These are phyloP conservation scores for Hygrophoropsis aurantiaca DNA, from an alignment of 768 basidiomycete genomes.

Conservation along the genomic window DNA sequence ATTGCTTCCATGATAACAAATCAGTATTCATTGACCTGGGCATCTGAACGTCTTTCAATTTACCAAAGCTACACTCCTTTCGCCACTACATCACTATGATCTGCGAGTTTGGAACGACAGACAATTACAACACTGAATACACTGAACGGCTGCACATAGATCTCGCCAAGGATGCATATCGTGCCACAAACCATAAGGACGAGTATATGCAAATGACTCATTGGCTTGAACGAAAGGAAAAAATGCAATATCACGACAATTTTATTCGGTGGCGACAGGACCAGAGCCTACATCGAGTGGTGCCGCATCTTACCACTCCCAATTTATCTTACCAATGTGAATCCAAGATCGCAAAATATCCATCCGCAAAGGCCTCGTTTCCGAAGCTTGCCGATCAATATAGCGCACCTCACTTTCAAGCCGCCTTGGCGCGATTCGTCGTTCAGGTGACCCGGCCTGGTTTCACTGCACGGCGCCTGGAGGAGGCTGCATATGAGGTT, in stretches of 20 bases:
- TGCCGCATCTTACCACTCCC: background rate
- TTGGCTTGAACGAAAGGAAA: slow-evolving; percentile 36
- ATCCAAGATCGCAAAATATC: slow-evolving; percentile 24
- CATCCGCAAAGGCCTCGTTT: slow-evolving; percentile 17
- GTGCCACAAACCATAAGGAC: slow-evolving; percentile 36
- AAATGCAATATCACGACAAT: slow-evolving; percentile 21
- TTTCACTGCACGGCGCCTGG: slow-evolving; percentile 12
- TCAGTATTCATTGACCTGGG: slow-evolving; percentile 26
- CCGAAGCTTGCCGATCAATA: slow-evolving; percentile 16
- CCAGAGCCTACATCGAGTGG: no score
- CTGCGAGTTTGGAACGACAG: no score
- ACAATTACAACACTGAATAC: no score
- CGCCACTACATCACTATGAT: slow-evolving; percentile 8
- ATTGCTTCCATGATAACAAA: slow-evolving; percentile 37
- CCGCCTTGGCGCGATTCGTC: slow-evolving; percentile 28
- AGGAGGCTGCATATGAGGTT: slow-evolving; percentile 7
- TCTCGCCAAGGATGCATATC: no score
- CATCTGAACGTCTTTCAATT: slow-evolving; percentile 6
- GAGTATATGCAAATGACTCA: slow-evolving; percentile 37
- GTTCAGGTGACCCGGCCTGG: slow-evolving; percentile 16
- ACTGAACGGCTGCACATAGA: no score
- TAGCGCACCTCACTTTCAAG: slow-evolving; percentile 24
- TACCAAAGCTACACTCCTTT: slow-evolving; percentile 10
- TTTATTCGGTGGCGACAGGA: slow-evolving; percentile 23
- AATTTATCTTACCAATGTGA: slow-evolving; percentile 8